Evolutionary conservation across 352 stramenopile species (phyloP).

Genomic region (Phytophthora brassicae): DNA sequence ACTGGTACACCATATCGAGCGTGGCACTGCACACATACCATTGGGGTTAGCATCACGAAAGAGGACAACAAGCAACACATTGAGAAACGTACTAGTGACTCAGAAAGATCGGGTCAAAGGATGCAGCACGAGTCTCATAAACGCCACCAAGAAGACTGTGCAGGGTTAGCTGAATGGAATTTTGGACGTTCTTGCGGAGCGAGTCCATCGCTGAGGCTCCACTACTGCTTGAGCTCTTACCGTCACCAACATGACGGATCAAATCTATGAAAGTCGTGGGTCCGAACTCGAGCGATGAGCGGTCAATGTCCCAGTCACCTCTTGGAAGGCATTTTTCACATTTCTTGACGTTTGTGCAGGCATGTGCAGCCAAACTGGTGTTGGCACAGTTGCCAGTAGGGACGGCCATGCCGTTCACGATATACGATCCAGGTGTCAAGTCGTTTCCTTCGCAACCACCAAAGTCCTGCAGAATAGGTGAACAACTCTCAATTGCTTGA

Average conservation of each 20-base stretch:
- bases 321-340: conserved; percentile 68
- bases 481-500: conserved; percentile 43
- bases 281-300: conserved; percentile 67
- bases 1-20: conserved; percentile 62
- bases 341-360: conserved; percentile 39
- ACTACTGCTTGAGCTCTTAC: conserved; percentile 35
- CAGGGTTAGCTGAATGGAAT: conserved; percentile 42
- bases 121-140: conserved; percentile 43
- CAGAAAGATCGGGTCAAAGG: conserved; percentile 51
- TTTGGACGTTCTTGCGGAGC: conserved; percentile 37
- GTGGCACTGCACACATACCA: conserved; percentile 37
- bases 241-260: conserved; percentile 38
- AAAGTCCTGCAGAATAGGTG: conserved; percentile 53
- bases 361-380: conserved; percentile 41
- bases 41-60: background rate
- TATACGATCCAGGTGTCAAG: conserved; percentile 27
- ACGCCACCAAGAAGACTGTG: conserved; percentile 45
- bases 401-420: conserved; percentile 32
- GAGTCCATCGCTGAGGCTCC: conserved; percentile 30
- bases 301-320: conserved; percentile 63
- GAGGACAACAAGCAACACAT: background rate
- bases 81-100: conserved; percentile 48
- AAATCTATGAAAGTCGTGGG: conserved; percentile 64
- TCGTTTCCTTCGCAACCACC: conserved; percentile 51
- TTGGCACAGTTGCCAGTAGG: conserved; percentile 60